phyloP scores from a whole-genome alignment of 345 rosid species.

The Lepidium sativum region DNA sequence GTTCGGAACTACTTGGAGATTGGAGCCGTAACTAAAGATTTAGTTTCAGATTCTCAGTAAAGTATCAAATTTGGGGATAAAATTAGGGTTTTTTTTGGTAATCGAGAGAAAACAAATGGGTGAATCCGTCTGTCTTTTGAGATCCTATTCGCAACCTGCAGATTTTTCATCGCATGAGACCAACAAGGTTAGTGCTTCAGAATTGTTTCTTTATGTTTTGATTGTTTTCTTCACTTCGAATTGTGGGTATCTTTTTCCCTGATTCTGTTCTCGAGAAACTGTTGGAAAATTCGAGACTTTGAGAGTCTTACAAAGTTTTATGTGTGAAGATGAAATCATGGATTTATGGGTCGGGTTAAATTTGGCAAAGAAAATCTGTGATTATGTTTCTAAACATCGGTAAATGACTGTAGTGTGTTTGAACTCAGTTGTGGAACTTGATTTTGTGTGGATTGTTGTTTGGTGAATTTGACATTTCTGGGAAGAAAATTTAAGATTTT shows the following conservation, averaged over 20 bases:
- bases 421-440: not conserved
- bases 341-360: not conserved
- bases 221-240: not conserved
- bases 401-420: not conserved
- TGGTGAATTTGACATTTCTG: not conserved
- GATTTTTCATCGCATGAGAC: slow-evolving; percentile 38
- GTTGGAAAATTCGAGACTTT: not conserved
- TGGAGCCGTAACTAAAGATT: not conserved
- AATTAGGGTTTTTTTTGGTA: slow-evolving; percentile 15
- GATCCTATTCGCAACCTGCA: slow-evolving; percentile 84
- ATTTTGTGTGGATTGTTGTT: not conserved
- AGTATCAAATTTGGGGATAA: slow-evolving; percentile 3
- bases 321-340: not conserved
- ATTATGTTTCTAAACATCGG: not conserved
- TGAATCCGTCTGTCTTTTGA: slow-evolving; percentile 38
- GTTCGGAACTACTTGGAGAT: slow-evolving; percentile 6
- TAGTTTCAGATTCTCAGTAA: not conserved
- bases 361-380: too few species aligned
- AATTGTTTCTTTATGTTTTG: too few species aligned
- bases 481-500: slow-evolving; percentile 5
- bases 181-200: slow-evolving; percentile 40
- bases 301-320: not conserved
- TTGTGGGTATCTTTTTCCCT: not conserved
- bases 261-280: not conserved
- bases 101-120: slow-evolving; percentile 4